phyloP scores from a whole-genome alignment of 768 basidiomycete genomes.

The Kondoa malvinella region DNA sequence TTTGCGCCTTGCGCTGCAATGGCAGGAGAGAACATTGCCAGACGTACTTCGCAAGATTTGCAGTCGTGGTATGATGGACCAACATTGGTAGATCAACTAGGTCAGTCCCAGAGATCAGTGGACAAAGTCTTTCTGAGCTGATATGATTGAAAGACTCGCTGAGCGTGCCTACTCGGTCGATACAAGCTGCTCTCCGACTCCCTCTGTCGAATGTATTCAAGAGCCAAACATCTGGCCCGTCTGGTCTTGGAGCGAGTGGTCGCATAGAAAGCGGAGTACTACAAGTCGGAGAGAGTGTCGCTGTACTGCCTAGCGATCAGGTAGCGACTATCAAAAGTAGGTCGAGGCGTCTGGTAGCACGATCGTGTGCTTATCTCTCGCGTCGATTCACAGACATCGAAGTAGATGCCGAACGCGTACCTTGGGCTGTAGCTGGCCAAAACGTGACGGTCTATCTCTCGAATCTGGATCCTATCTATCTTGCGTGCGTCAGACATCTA shows the following conservation, averaged over 20 bases:
- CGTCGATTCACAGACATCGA: conserved; percentile 64
- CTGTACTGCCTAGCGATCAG: conserved; percentile 84
- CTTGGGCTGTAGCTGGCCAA: conserved; percentile 79
- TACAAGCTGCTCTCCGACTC: conserved; percentile 58
- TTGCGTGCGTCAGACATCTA: conserved; percentile 34
- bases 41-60: conserved; percentile 34
- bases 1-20: conserved; percentile 85
- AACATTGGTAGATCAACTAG: conserved; percentile 64
- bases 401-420: conserved; percentile 53
- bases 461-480: conserved; percentile 64
- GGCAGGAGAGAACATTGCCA: conserved; percentile 65
- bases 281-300: conserved; percentile 74
- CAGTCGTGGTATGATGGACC: conserved; percentile 72
- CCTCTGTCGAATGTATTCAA: conserved; percentile 93
- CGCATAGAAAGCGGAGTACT: conserved; percentile 71
- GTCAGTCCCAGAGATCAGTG: conserved; percentile 34
- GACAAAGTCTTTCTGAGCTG: not conserved
- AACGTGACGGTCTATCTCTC: conserved; percentile 75
- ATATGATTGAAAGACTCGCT: conserved; percentile 10
- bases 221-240: conserved; percentile 53
- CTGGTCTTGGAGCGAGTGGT: conserved; percentile 58
- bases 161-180: conserved; percentile 27
- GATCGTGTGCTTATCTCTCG: not conserved
- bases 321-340: conserved; percentile 51
- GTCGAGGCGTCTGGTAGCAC: conserved; percentile 14